These are phyloP conservation scores for Orbilia oligospora DNA, from an alignment of 2,329 filamentous ascomycete species.

Conservation along the genomic window DNA sequence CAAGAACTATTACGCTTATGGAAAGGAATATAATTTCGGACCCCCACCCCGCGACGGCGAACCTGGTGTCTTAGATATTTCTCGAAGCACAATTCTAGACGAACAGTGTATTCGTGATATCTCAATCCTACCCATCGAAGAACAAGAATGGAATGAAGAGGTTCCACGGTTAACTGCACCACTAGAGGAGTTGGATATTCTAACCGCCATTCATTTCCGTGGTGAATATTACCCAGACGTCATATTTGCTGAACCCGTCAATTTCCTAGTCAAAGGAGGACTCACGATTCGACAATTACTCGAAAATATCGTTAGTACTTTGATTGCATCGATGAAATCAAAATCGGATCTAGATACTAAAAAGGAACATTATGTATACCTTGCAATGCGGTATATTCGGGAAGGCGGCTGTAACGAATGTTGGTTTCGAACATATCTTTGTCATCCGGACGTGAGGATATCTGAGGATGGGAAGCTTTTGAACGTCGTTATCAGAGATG, in stretches of 20 bases:
- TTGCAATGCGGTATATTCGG: neutral
- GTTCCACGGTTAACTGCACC: neutral
- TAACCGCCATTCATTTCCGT: neutral
- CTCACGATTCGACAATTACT: constrained; percentile 1
- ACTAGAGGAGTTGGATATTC: neutral
- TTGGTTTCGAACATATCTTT: neutral
- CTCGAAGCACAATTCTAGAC: neutral
- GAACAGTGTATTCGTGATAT: neutral
- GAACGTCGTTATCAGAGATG: neutral
- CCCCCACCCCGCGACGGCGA: neutral
- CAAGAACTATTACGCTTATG: neutral
- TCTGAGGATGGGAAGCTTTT: neutral
- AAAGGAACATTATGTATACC: constrained; percentile 13
- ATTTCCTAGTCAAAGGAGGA: neutral
- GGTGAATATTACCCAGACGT: neutral
- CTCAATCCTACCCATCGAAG: constrained; percentile 1
- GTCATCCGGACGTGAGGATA: constrained; percentile 6
- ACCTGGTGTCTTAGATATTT: neutral
- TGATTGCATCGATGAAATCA: neutral
- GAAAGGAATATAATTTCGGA: neutral
- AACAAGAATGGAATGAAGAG: neutral
- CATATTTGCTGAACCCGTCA: neutral
- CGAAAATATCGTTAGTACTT: neutral
- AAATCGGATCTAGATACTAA: neutral
- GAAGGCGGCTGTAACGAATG: neutral